Evolutionary conservation across 2,329 filamentous ascomycete species (phyloP), one percentile per base, ranked within the genome.

Genomic region (Hymenoscyphus fraxineus): DNA sequence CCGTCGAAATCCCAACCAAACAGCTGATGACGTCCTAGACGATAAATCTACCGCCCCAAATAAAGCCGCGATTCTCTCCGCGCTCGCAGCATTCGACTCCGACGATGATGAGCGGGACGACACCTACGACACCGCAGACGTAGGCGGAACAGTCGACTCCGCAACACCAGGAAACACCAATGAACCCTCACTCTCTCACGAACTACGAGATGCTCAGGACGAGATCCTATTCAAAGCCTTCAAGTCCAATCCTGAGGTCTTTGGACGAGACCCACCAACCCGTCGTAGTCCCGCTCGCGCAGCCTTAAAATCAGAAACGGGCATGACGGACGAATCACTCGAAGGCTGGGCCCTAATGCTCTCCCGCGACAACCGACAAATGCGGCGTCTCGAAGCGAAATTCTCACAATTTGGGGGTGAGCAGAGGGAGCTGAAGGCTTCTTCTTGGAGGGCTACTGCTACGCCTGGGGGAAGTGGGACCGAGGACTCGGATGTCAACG

Each of bases 41-140:
- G 88, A 92, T 73, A 84, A 84, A 60, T 82, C 84, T 22, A 79
- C 79, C 1, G 86, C 88, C 3, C 85, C 89, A 1, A 88, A 88
- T 71, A 97, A 96, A 78, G 91, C 92, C 0, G 89, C 92, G 12
- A 97, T 97, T 70, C 80, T 97, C 31, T 91, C 93, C 2, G 94
- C 94, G 0, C 85, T 98, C 2, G 92, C 92, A 16, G 85, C 89
- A 0, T 97, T 98, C 70, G 93, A 98, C 78, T 89, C 89, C 0
- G 94, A 98, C 71, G 95, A 98, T 70, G 95, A 99, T 75, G 95
- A 99, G 78, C 86, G 93, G 41, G 95, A 99, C 76, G 95, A 99
- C 76, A 98, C 94, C 0, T 99, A 99, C 74, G 95, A 99, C 72
- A 87, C 89, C 1, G 92, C 88, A 59, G 95, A 98, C 73, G 92